Percentiles rank a stretch among this genome's conserved stretches.
Conservation (phyloP, 352 stramenopile genomes). For the Pseudoperonospora humuli region DNA sequence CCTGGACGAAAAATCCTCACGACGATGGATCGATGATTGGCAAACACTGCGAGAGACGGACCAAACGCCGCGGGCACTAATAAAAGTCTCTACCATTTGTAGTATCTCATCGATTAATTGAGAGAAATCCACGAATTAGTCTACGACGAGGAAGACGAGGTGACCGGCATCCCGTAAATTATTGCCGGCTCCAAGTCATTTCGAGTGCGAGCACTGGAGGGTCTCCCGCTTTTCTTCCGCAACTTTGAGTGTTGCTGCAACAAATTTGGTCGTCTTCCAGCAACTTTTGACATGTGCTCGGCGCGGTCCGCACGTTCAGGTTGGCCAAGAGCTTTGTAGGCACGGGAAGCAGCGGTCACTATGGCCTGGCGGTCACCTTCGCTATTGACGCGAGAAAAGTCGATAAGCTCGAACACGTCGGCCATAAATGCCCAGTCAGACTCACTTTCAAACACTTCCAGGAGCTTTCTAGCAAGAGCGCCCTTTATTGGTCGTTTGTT, state of each 20-base stretch:
- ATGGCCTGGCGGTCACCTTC: slow-evolving; percentile 22
- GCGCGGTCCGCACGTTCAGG: slow-evolving; percentile 14
- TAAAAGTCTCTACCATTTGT: too few species aligned
- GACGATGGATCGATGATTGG: too few species aligned
- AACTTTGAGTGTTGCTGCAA: slow-evolving; percentile 5
- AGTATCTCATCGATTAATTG: too few species aligned
- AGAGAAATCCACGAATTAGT: background rate
- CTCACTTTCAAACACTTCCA: slow-evolving; percentile 24
- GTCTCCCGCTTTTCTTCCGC: slow-evolving; percentile 6
- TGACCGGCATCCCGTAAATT: slow-evolving; percentile 18
- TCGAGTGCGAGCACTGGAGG: too few species aligned
- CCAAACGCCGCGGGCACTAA: too few species aligned
- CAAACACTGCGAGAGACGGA: background rate
- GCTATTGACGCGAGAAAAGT: slow-evolving; percentile 17
- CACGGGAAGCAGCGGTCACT: slow-evolving; percentile 18
- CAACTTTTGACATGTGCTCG: slow-evolving; percentile 8
- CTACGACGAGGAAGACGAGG: slow-evolving; percentile 20
- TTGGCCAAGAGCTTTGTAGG: slow-evolving; percentile 26
- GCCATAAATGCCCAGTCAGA: slow-evolving; percentile 28
- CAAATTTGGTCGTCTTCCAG: slow-evolving; percentile 17
- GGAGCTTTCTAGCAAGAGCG: slow-evolving; percentile 13
- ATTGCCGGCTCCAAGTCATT: slow-evolving; percentile 8
- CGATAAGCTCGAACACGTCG: slow-evolving; percentile 26
- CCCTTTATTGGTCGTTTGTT: slow-evolving; percentile 23
- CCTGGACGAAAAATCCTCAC: too few species aligned